These are phyloP conservation scores for Crithidia mellificae DNA, from an alignment of 208 protist genomes.

Conservation along the genomic window DNA sequence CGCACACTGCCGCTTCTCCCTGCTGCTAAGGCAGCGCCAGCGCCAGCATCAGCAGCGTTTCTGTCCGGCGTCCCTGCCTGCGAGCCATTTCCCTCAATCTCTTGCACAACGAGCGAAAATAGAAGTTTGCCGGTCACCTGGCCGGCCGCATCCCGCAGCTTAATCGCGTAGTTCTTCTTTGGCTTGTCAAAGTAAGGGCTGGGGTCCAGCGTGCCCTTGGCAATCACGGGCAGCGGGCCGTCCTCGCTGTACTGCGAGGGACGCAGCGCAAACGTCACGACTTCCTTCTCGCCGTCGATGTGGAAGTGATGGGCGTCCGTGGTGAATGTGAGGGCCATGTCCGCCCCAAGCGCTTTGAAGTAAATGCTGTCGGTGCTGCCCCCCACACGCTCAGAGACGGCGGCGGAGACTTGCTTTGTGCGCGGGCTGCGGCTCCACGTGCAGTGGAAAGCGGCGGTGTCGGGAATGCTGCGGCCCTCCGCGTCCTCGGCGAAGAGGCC, in stretches of 20 bases:
- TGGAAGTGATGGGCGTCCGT: constrained; percentile 22
- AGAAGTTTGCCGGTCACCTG: constrained; percentile 80
- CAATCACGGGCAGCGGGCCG: constrained; percentile 56
- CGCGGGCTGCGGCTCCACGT: constrained; percentile 62
- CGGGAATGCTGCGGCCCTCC: constrained; percentile 59
- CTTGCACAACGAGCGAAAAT: constrained; percentile 64
- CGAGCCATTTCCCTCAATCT: constrained; percentile 24
- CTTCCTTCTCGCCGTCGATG: constrained; percentile 48
- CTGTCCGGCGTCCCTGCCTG: not conserved
- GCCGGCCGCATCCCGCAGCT: constrained; percentile 65
- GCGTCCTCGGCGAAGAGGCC: constrained; percentile 58
- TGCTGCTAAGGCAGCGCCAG: no score
- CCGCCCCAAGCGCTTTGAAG: constrained; percentile 53
- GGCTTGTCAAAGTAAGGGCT: constrained; percentile 64
- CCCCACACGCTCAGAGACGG: constrained; percentile 4
- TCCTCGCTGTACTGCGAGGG: constrained; percentile 52
- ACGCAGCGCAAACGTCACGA: constrained; percentile 70
- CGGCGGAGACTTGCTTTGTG: constrained; percentile 15
- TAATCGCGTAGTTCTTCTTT: constrained; percentile 87
- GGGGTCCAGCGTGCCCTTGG: constrained; percentile 79
- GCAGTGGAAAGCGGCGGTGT: constrained; percentile 66
- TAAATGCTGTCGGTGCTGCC: constrained; percentile 38
- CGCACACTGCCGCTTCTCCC: not conserved
- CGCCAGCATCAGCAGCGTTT: no score
- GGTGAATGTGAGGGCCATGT: constrained; percentile 71